Evolutionary conservation across 2,329 filamentous ascomycete species (phyloP).

Genomic region (Sclerotinia sclerotiorum): DNA sequence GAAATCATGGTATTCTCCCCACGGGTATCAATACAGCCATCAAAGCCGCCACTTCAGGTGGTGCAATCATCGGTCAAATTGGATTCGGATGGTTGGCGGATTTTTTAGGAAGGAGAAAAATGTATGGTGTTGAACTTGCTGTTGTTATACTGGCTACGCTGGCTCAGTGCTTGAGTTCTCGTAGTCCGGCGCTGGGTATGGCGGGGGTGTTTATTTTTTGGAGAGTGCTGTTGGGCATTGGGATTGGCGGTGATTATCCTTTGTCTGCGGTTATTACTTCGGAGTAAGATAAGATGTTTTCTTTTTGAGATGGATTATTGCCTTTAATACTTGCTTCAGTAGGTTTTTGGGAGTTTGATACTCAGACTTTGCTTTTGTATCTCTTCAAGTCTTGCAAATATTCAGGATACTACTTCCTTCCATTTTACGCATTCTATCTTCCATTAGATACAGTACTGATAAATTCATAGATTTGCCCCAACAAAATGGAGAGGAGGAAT

Average conservation of each 20-base stretch:
- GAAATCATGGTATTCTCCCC: constrained; percentile 58
- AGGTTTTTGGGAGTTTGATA: too few relatives aligned
- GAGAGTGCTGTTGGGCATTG: constrained; percentile 75
- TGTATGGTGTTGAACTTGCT: constrained; percentile 77
- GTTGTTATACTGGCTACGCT: constrained; percentile 72
- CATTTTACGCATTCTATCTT: background rate
- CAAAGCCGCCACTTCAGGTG: constrained; percentile 77
- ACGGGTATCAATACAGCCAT: constrained; percentile 68
- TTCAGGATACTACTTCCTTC: background rate
- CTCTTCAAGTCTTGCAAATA: background rate
- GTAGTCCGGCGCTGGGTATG: constrained; percentile 59
- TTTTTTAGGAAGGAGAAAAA: constrained; percentile 70
- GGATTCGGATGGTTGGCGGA: constrained; percentile 78
- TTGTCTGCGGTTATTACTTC: constrained; percentile 71
- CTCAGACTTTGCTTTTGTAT: background rate
- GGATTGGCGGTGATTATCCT: constrained; percentile 81
- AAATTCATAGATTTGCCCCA: constrained; percentile 63
- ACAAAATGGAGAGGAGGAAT: constrained; percentile 80
- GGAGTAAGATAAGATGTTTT: constrained; percentile 50
- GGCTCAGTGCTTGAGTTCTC: constrained; percentile 62
- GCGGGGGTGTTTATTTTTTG: constrained; percentile 68
- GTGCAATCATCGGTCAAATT: constrained; percentile 76
- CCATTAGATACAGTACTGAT: background rate
- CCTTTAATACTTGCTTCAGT: too few relatives aligned
- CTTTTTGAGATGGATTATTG: background rate